Base-by-base conservation (phyloP, 2,329 filamentous ascomycete genomes). In the Stagonosporopsis tanaceti region DNA sequence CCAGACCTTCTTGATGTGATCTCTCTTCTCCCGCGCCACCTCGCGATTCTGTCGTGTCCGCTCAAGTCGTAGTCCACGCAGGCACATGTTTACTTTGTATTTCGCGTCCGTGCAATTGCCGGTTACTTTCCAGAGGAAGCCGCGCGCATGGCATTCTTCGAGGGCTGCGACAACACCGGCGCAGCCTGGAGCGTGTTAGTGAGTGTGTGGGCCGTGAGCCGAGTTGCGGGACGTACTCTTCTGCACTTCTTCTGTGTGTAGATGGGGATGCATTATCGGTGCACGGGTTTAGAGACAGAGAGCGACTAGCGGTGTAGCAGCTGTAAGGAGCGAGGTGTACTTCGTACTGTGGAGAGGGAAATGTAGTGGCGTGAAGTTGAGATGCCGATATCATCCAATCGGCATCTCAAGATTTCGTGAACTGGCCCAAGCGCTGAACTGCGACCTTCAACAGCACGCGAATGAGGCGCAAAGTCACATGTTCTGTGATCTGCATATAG, bases 61-160 rank as follows among this genome's bases (percentile, higher is more conserved):
- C 76, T 93, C 91, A 48, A 89, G 80, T 71, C 95, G 86, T 77
- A 97, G 92, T 35, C 85, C 87, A 62, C 91, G 87, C 50, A 99
- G 84, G 74, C 95, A 99, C 72, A 87, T 85, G 78, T 91, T 95
- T 68, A 99, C 91, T 56, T 92, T 82, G 39, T 87, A 83, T 78
- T 99, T 99, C 61, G 90, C 85, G 38, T 89, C 85, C 77, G 92
- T 98, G 85, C 95, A 99, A 82, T 90, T 92, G 54, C 95, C 95
- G 60, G 92, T 81, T 1, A 91, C 88, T 79, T 97, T 97, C 86
- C 91, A 93, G 56, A 99, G 79, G 79, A 99, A 99, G 52, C 95
- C 95, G 58, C 85, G 86, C 30, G 91, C 90, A 75, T 99, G 95
- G 81, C 95, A 99, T 81, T 97, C 92, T 72, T 98, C 95, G 66